Evolutionary conservation across 345 rosid genomes (phyloP), one percentile per base, ranked within the genome.

Genomic region (Citrus trifoliata): DNA sequence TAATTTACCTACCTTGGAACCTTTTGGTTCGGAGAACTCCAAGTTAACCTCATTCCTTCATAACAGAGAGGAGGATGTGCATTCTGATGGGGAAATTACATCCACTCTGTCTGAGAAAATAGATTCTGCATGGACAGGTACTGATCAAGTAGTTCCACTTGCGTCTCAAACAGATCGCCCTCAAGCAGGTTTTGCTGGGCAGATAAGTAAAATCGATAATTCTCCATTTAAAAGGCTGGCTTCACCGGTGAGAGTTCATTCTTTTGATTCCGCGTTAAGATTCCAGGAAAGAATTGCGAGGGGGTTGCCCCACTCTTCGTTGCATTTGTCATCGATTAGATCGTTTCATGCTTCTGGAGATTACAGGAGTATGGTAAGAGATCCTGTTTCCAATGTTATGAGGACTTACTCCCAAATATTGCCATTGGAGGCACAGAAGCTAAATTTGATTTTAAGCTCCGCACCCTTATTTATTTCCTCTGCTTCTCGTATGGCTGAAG

Each of bases 111-210:
- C 98, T 5, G 97, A 90, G 83, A 89, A 90, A 83, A 97, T 97
- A 82, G 99, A 97, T 84, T 93, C 96, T n/a, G 95, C 95, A n/a
- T 97, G 99, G 99, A 87, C 91, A 0, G 99, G 99, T 68, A 90
- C 93, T 37, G 91, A 88, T 77, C 92, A 88, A 5, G 80, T 67
- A 76, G 81, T 67, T 79, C 89, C 81, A 66, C 79, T 63, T 72
- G 77, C 58, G 7, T 80, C 82, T 2, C 83, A 81, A 60, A 80
- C 78, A 27, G 93, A 88, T 82, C 88, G 83, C 30, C 61, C 77
- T 70, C 80, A 83, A 63, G 80, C 75, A 35, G 80, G 64, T 78
- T 53, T 82, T 40, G 73, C 79, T 42, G 80, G 81, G 75, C 83
- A 70, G 61, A 76, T 53, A n/a, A 78, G 59, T 76, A 64, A 80